Evolutionary conservation across 2,329 filamentous ascomycete genomes (phyloP).

Genomic region (Talaromyces amestolkiae): DNA sequence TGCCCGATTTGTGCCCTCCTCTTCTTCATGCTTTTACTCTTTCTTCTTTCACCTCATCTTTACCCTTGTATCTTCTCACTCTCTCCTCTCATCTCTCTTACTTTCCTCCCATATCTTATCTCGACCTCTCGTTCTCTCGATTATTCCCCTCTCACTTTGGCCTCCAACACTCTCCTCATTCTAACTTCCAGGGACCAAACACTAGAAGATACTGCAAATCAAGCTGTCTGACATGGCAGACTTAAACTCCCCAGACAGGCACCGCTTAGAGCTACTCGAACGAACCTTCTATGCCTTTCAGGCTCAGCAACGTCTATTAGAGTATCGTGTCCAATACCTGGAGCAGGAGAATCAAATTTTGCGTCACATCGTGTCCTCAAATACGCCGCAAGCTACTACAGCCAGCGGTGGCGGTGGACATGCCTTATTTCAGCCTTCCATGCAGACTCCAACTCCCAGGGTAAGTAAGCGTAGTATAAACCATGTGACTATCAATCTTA

Average conservation of each 20-base stretch:
- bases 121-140: background rate
- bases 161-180: background rate
- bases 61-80: background rate
- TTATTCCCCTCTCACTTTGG: background rate
- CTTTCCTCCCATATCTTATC: background rate
- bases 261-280: constrained; percentile 17
- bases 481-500: background rate
- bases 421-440: background rate
- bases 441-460: background rate
- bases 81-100: background rate
- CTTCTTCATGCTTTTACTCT: no score
- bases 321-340: constrained; percentile 17
- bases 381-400: background rate
- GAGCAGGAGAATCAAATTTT: constrained; percentile 12
- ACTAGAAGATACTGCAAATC: background rate
- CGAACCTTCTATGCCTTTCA: constrained; percentile 17
- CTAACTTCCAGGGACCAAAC: background rate
- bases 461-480: background rate
- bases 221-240: constrained; percentile 7
- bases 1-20: background rate
- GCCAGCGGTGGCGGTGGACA: background rate
- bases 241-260: background rate
- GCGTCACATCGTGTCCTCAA: background rate
- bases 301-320: constrained; percentile 18
- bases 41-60: background rate